Evolutionary conservation across 306 rosid genomes (phyloP).

Genomic region (Phaseolus lunatus): DNA sequence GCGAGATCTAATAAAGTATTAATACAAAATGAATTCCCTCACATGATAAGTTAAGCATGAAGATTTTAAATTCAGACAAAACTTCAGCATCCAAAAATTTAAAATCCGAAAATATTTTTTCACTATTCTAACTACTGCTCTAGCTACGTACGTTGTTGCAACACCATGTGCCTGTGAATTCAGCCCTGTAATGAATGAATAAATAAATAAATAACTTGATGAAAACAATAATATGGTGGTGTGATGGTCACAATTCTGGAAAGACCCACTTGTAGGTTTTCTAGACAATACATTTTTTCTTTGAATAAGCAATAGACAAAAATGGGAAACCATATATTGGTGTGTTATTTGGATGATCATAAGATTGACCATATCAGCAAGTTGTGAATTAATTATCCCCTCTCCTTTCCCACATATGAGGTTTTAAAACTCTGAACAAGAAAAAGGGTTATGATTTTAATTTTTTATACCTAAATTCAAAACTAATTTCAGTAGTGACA

Average conservation of each 20-base stretch:
- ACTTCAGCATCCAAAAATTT: constrained; percentile 22
- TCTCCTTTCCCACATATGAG: constrained; percentile 25
- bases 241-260: constrained; percentile 30
- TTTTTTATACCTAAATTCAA: neutral
- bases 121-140: constrained; percentile 51
- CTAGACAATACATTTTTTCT: constrained; percentile 9
- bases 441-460: neutral
- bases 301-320: neutral
- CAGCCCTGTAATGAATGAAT: constrained; percentile 37
- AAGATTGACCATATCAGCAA: constrained; percentile 51
- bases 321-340: neutral
- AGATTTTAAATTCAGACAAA: constrained; percentile 41
- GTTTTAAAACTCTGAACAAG: constrained; percentile 1
- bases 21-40: constrained; percentile 42
- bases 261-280: constrained; percentile 18
- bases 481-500: constrained; percentile 34
- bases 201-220: constrained; percentile 12
- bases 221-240: constrained; percentile 23
- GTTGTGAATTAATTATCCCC: constrained; percentile 37
- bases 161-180: constrained; percentile 65
- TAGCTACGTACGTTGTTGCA: constrained; percentile 50
- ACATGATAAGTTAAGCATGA: constrained; percentile 58
- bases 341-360: constrained; percentile 40
- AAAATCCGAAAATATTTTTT: constrained; percentile 35
- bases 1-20: constrained; percentile 36